Conservation (phyloP, 139 green algal genomes). For the Haematococcus sp. region DNA sequence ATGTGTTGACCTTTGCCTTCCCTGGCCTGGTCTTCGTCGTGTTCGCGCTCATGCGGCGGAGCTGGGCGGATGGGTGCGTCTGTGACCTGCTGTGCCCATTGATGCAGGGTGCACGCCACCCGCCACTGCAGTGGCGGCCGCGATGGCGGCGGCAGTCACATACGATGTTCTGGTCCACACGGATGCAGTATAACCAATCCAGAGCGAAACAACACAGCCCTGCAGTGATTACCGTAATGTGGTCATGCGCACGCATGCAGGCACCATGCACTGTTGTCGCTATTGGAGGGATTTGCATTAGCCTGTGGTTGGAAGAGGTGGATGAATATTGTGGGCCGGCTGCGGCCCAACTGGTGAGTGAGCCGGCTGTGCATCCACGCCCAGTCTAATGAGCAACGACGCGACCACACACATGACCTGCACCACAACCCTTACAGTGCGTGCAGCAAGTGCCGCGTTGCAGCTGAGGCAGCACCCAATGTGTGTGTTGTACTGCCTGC, state of each 20-base stretch:
- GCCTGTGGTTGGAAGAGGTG: constrained; percentile 29
- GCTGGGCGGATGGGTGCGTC: constrained; percentile 13
- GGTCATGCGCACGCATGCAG: constrained; percentile 6
- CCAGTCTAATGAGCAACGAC: too few relatives aligned
- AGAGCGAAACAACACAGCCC: not conserved
- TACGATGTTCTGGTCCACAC: not conserved
- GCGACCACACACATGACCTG: too few relatives aligned
- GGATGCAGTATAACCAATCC: not conserved
- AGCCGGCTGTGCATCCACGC: too few relatives aligned
- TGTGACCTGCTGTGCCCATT: not conserved
- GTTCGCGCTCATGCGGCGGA: not conserved
- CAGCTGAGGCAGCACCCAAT: not conserved
- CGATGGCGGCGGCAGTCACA: too few relatives aligned
- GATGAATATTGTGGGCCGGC: constrained; percentile 38
- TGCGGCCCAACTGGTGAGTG: constrained; percentile 36
- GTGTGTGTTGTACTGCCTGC: not conserved
- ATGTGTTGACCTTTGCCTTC: constrained; percentile 15
- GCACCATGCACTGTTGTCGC: constrained; percentile 36
- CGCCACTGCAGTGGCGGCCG: too few relatives aligned
- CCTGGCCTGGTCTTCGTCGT: constrained; percentile 12
- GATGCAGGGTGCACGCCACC: not conserved
- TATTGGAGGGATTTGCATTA: constrained; percentile 36
- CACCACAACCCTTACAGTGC: not conserved
- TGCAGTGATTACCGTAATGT: too few relatives aligned
- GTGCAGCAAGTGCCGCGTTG: not conserved